phyloP scores from a whole-genome alignment of 257 asterid species.

The Ilex aquifolium region DNA sequence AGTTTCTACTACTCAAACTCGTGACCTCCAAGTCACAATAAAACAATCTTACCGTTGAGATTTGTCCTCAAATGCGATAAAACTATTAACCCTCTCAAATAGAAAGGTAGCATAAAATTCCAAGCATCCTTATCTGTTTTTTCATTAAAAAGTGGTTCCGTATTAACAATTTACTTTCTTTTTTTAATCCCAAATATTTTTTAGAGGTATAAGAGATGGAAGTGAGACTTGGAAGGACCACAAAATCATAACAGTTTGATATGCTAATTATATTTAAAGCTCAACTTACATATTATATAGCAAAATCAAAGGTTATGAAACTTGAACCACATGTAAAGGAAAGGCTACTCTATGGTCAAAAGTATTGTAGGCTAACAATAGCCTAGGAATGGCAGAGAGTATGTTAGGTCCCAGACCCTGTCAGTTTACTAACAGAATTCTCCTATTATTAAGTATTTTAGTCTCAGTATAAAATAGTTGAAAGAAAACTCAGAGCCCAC shows the following conservation, averaged over 20 bases:
- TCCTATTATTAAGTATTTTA: not conserved
- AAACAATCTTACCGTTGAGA: too few relatives aligned
- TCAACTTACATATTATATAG: constrained; percentile 19
- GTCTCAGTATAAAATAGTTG: too few relatives aligned
- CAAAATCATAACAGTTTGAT: constrained; percentile 44
- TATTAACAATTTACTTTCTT: too few relatives aligned
- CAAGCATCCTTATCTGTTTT: too few relatives aligned
- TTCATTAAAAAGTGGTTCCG: too few relatives aligned
- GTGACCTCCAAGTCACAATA: too few relatives aligned
- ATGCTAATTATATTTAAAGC: constrained; percentile 15
- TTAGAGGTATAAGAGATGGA: not conserved
- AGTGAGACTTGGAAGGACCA: constrained; percentile 41
- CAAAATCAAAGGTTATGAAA: constrained; percentile 23
- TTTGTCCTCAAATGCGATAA: too few relatives aligned
- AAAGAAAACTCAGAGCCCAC: not conserved
- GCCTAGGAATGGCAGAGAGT: constrained; percentile 23
- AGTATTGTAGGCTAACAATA: constrained; percentile 28
- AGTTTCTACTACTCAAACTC: too few relatives aligned
- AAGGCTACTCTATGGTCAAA: constrained; percentile 41
- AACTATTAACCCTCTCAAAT: too few relatives aligned
- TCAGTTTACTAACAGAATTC: constrained; percentile 30
- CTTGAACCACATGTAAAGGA: constrained; percentile 41
- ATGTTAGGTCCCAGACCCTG: constrained; percentile 30
- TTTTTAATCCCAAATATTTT: too few relatives aligned
- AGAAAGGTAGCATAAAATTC: too few relatives aligned